These are phyloP conservation scores for Boletus fagicola DNA, from an alignment of 768 basidiomycete species.

Conservation along the genomic window DNA sequence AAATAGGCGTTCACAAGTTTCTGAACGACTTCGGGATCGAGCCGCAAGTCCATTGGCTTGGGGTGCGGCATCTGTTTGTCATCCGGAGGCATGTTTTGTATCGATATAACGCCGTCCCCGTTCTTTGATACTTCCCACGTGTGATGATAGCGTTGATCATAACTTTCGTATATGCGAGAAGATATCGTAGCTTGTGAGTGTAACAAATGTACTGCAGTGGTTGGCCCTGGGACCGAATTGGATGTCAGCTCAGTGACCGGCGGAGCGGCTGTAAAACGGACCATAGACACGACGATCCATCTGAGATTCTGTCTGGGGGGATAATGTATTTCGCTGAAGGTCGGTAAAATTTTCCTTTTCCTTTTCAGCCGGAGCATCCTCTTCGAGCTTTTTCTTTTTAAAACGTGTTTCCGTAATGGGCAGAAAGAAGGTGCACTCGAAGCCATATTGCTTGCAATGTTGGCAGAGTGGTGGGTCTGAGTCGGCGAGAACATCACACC, in stretches of 20 bases:
- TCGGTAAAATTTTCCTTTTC: constrained; percentile 35
- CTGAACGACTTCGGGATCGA: constrained; percentile 78
- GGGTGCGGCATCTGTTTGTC: constrained; percentile 54
- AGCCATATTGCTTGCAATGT: constrained; percentile 91
- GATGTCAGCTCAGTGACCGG: constrained; percentile 25
- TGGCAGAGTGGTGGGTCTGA: constrained; percentile 80
- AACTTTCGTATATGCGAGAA: constrained; percentile 79
- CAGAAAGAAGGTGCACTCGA: constrained; percentile 96
- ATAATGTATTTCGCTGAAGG: constrained; percentile 35
- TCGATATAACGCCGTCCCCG: constrained; percentile 86
- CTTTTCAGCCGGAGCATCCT: constrained; percentile 48
- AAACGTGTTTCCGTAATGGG: constrained; percentile 99
- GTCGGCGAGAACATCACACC: constrained; percentile 84
- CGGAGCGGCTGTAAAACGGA: constrained; percentile 33
- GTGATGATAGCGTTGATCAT: constrained; percentile 86
- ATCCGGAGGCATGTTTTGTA: constrained; percentile 60
- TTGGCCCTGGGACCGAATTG: constrained; percentile 64
- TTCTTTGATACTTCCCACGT: constrained; percentile 79
- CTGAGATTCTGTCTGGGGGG: constrained; percentile 48
- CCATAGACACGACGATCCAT: constrained; percentile 65
- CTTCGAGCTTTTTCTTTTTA: constrained; percentile 90
- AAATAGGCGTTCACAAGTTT: constrained; percentile 91
- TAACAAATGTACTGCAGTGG: constrained; percentile 79
- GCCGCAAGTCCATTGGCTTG: constrained; percentile 66
- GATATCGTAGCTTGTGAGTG: constrained; percentile 89